A percentile compares a stretch with the other conserved stretches of the same genome.
These are phyloP conservation scores for Eucalyptus globulus DNA, from an alignment of 345 rosid species.

Conservation along the genomic window DNA sequence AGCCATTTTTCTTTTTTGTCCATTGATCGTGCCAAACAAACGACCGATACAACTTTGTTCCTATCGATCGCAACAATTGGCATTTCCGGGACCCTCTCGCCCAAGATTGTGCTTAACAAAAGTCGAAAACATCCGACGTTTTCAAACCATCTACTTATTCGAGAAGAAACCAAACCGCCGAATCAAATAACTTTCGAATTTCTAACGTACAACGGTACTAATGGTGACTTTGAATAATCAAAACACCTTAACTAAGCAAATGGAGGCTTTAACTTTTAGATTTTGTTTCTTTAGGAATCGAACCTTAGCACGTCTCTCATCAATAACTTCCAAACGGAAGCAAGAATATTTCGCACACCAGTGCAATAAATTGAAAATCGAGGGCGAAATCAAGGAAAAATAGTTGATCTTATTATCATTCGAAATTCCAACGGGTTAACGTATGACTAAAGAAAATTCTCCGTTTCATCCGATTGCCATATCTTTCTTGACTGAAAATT, in stretches of 20 bases:
- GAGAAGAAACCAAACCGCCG: background rate
- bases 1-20: background rate
- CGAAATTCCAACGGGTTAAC: background rate
- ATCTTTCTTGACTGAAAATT: background rate
- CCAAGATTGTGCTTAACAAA: background rate
- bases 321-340: background rate
- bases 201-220: too few relatives aligned
- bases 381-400: background rate
- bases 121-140: background rate
- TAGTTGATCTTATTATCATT: background rate
- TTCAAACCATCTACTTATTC: background rate
- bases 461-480: background rate
- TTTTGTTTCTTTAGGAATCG: background rate
- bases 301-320: background rate
- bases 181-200: background rate
- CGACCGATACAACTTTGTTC: background rate
- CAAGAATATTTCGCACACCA: background rate
- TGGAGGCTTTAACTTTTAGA: background rate
- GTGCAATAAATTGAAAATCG: background rate
- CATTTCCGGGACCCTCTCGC: background rate
- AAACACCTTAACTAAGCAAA: background rate
- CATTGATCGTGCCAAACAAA: rapidly evolving
- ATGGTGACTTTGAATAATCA: background rate
- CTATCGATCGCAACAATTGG: background rate
- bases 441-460: background rate